Evolutionary conservation across 2,329 filamentous ascomycete genomes (phyloP).

Genomic region (Ophiostoma montium): DNA sequence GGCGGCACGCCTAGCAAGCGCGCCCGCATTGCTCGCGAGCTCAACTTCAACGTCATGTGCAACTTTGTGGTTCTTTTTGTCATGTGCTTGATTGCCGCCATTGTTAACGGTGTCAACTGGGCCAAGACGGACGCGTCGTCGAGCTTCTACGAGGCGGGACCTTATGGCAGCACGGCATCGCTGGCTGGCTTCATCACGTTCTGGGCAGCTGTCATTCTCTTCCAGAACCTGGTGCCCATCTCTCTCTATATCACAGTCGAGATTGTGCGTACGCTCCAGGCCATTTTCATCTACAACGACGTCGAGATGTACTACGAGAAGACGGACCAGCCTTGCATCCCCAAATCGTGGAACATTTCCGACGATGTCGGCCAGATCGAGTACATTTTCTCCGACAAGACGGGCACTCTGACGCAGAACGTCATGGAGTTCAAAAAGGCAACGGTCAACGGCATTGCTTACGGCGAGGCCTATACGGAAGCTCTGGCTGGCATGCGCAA

Average conservation of each 20-base stretch:
- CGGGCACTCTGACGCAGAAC: slow-evolving; percentile 17
- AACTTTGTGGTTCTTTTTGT: slow-evolving; percentile 82
- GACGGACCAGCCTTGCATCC: slow-evolving; percentile 87
- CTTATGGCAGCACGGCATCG: slow-evolving; percentile 58
- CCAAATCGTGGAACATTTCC: slow-evolving; percentile 98
- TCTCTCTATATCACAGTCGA: slow-evolving; percentile 96
- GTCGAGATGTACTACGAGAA: slow-evolving; percentile 93
- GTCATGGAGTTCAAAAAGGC: slow-evolving; percentile 94
- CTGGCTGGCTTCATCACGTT: slow-evolving; percentile 92
- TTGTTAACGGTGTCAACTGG: slow-evolving; percentile 79
- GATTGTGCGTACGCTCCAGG: slow-evolving; percentile 84
- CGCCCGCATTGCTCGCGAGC: slow-evolving; percentile 74
- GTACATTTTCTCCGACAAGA: slow-evolving; percentile 60
- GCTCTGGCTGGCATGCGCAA: slow-evolving; percentile 94
- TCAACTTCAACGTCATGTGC: slow-evolving; percentile 96
- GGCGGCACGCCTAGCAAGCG: slow-evolving; percentile 92
- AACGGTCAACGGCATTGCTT: slow-evolving; percentile 88
- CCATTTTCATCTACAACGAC: slow-evolving; percentile 95
- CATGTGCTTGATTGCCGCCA: slow-evolving; percentile 77
- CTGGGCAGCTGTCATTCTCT: slow-evolving; percentile 86
- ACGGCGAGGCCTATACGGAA: slow-evolving; percentile 96
- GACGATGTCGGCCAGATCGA: slow-evolving; percentile 97
- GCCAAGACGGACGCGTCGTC: slow-evolving; percentile 58
- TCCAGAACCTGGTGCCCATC: slow-evolving; percentile 97
- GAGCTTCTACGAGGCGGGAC: slow-evolving; percentile 71